Percentiles rank a stretch among this genome's conserved stretches.
These are phyloP conservation scores for Sclerotinia minor DNA, from an alignment of 2,329 filamentous ascomycete genomes.

Conservation along the genomic window DNA sequence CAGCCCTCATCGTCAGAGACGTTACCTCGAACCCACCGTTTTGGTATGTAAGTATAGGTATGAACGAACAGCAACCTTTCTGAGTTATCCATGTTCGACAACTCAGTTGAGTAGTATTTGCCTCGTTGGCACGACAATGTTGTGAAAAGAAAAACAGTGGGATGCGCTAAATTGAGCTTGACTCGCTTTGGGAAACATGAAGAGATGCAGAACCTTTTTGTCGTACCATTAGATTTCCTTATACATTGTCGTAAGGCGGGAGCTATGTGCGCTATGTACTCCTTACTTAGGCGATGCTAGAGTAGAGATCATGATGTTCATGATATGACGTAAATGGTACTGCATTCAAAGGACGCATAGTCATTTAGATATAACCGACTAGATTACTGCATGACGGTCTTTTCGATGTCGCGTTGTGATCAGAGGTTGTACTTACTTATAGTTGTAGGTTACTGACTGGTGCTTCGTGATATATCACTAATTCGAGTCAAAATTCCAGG, in stretches of 20 bases:
- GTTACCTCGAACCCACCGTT: background rate
- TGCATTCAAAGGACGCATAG: background rate
- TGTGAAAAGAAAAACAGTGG: background rate
- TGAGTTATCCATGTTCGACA: background rate
- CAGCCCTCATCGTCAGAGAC: background rate
- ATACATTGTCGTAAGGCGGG: background rate
- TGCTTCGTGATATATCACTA: background rate
- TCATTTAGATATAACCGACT: background rate
- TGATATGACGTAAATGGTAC: background rate
- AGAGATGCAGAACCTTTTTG: background rate
- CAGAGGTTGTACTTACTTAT: background rate
- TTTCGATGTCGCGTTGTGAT: background rate
- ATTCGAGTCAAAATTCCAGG: background rate
- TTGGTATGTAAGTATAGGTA: background rate
- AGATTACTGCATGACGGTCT: background rate
- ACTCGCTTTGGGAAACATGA: background rate
- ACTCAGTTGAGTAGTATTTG: background rate
- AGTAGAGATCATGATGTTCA: background rate
- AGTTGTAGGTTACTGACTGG: background rate
- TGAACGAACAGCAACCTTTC: background rate
- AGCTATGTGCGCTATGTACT: too few species aligned
- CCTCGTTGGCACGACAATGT: background rate
- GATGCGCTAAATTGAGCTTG: background rate
- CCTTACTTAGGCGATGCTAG: background rate
- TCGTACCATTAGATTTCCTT: background rate